phyloP scores from a whole-genome alignment of 306 rosid species.

The Glycine latifolia region DNA sequence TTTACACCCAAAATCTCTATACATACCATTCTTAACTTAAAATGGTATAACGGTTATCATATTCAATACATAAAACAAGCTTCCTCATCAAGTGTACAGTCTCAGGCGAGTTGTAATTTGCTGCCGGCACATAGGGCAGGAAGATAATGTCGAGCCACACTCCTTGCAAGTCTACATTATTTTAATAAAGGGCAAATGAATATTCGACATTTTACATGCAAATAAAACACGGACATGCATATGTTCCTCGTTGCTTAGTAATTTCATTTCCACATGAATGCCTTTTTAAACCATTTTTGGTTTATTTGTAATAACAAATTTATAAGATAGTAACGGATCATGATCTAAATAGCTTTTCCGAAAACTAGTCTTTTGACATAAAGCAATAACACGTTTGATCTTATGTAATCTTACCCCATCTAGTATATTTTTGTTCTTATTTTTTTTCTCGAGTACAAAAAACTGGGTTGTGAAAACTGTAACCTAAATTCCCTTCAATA shows the following conservation, averaged over 20 bases:
- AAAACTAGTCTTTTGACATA: neutral
- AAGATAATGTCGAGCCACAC: slow-evolving; percentile 68
- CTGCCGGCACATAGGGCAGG: slow-evolving; percentile 84
- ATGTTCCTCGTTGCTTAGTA: neutral
- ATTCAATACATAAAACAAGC: neutral
- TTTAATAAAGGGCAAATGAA: slow-evolving; percentile 17
- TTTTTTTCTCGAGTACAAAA: neutral
- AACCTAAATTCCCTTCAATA: neutral
- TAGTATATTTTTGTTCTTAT: neutral
- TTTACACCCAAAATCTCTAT: slow-evolving; percentile 11
- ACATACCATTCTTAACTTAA: slow-evolving; percentile 16
- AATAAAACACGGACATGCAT: slow-evolving; percentile 1
- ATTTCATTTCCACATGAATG: slow-evolving; percentile 4
- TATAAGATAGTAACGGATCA: neutral
- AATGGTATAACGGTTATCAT: slow-evolving; percentile 9
- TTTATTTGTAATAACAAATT: slow-evolving; percentile 25
- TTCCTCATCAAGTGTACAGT: slow-evolving; percentile 58
- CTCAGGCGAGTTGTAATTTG: slow-evolving; percentile 79
- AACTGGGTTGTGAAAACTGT: neutral
- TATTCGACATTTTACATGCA: slow-evolving; percentile 22
- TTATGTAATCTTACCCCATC: neutral
- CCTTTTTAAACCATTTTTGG: neutral
- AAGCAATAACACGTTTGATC: neutral
- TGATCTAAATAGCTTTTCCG: neutral
- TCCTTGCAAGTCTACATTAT: slow-evolving; percentile 85